A percentile compares a stretch with the other conserved stretches of the same genome.
Evolutionary conservation across 441 rosid species (phyloP).

Genomic region (Breynia disticha): DNA sequence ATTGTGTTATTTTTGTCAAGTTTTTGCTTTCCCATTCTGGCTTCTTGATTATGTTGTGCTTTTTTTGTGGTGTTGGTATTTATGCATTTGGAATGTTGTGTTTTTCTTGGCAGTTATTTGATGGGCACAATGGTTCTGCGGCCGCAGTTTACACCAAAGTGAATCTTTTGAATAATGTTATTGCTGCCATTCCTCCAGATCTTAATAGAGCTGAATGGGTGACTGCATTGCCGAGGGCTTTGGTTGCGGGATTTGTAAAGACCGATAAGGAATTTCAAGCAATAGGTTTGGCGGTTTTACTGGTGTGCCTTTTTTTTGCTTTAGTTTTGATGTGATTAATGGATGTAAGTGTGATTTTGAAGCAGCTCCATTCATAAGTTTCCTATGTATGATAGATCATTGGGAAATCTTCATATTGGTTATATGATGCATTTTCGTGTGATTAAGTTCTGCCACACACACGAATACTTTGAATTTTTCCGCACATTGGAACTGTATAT

Average conservation of each 20-base stretch:
- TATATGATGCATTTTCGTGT: no score
- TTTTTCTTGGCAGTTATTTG: conserved; percentile 63
- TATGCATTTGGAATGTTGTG: neutral
- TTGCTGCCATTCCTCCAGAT: conserved; percentile 77
- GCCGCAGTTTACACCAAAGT: conserved; percentile 97
- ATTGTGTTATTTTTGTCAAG: no score
- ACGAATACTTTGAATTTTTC: no score
- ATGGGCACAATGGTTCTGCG: conserved; percentile 96
- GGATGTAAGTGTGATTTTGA: neutral
- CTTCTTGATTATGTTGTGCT: no score
- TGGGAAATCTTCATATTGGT: neutral
- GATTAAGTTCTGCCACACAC: no score
- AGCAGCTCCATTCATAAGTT: neutral
- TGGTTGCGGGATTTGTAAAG: conserved; percentile 98
- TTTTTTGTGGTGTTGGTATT: neutral
- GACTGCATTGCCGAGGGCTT: conserved; percentile 88
- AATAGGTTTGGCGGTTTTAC: conserved; percentile 39
- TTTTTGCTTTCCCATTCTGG: no score
- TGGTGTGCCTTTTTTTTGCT: neutral
- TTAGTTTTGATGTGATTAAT: neutral
- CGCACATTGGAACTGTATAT: no score
- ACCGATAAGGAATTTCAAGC: conserved; percentile 94
- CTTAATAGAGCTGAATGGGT: conserved; percentile 90
- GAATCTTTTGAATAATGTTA: conserved; percentile 72
- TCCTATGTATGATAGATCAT: neutral